Evolutionary conservation across 441 rosid species (phyloP), one percentile per base, ranked within the genome.

Genomic region (Jatropha podagrica): DNA sequence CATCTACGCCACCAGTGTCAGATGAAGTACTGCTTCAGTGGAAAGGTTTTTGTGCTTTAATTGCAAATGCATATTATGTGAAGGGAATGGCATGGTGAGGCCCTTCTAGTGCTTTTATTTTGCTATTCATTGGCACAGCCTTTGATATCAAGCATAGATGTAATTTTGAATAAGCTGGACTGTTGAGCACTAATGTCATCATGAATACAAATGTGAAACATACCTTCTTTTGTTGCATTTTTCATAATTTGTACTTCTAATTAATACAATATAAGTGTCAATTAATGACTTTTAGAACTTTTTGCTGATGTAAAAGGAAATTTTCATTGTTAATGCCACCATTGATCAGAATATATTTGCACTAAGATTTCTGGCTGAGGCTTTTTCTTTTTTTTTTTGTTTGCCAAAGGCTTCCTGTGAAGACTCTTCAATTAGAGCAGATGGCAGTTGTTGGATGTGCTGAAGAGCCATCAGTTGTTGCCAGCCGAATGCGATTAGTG

Each of bases 71-170:
- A 70, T 95, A 91, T 79, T 91, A 74, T 72, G 40, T 87, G 3
- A 84, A 84, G 78, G 97, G 96, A 84, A 95, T 90, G 98, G 97
- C 97, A 75, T 95, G 98, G 98, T 91, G 74, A 89, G 92, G 44
- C 69, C 58, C 61, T 49, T 74, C 65, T 59, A n/a, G 48, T 23
- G 62, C 59, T 37, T 52, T 54, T 44, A 27, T 59, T 62, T 59
- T 68, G 11, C 20, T 27, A 14, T 20, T 32, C 60, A 18, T 52
- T 64, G 5, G 27, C 20, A 42, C 0, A 46, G 44, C 8, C 27
- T 48, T 54, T 56, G 46, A 12, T 48, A 37, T 42, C 46, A 42
- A 27, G 46, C 42, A 26, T 74, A 41, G 26, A 38, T 42, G 49
- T 44, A 56, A 54, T 15, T 74, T 14, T 32, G 32, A 1, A 32